These are phyloP conservation scores for Primulina huaijiensis DNA, from an alignment of 257 asterid genomes.

Conservation along the genomic window DNA sequence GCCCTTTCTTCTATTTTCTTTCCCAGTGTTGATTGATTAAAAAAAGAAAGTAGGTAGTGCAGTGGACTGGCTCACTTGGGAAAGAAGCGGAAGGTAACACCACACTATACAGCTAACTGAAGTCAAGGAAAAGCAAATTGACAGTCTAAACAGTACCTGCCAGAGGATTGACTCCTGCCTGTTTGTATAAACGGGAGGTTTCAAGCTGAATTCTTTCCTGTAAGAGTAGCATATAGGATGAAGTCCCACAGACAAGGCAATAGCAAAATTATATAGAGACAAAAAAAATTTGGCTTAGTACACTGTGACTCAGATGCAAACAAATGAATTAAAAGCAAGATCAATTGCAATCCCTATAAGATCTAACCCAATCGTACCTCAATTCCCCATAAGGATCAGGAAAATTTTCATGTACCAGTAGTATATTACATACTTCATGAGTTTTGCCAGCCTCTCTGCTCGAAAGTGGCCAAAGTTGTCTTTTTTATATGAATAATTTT, in stretches of 20 bases:
- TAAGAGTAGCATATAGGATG: conserved; percentile 25
- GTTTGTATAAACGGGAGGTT: conserved; percentile 83
- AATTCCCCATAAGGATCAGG: background rate
- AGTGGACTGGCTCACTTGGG: background rate
- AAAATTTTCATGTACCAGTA: background rate
- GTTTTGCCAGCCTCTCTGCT: conserved; percentile 5
- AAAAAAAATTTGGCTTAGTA: background rate
- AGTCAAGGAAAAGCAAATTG: conserved; percentile 18
- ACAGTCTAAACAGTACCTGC: conserved; percentile 61
- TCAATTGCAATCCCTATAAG: background rate
- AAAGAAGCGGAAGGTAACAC: background rate
- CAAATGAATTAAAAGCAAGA: conserved; percentile 24
- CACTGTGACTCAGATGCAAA: conserved; percentile 16
- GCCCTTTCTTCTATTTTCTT: background rate
- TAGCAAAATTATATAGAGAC: background rate
- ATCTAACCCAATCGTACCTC: conserved; percentile 7
- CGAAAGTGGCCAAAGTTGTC: conserved; percentile 1
- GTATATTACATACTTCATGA: too few relatives aligned
- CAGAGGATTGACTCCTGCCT: conserved; percentile 98
- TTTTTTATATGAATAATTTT: background rate
- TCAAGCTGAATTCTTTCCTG: conserved; percentile 99
- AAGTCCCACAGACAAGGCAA: conserved; percentile 20
- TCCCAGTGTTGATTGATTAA: background rate
- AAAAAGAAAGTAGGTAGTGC: background rate
- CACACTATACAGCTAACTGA: conserved; percentile 7